These are phyloP conservation scores for Massariosphaeria phaeospora DNA, from an alignment of 495 filamentous ascomycete species.

Conservation along the genomic window DNA sequence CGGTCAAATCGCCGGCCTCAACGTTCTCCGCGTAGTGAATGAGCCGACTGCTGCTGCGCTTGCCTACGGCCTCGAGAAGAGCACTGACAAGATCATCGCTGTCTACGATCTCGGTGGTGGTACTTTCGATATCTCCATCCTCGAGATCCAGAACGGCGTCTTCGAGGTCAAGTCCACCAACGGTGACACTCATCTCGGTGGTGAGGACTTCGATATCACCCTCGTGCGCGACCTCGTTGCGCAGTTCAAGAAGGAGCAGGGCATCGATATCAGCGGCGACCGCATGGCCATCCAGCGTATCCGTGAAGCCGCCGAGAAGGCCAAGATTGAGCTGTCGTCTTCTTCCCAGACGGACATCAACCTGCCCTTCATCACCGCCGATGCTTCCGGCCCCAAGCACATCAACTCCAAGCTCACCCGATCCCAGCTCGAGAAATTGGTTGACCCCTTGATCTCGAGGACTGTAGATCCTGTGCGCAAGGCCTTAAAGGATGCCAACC, in stretches of 20 bases:
- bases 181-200: slow-evolving; percentile 95
- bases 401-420: slow-evolving; percentile 94
- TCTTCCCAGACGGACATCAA: slow-evolving; percentile 97
- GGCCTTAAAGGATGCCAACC: slow-evolving; percentile 93
- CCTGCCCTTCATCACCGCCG: slow-evolving; percentile 97
- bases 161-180: slow-evolving; percentile 99
- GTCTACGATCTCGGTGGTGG: slow-evolving; percentile 98
- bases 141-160: slow-evolving; percentile 96
- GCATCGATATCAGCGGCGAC: slow-evolving; percentile 85
- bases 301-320: slow-evolving; percentile 99
- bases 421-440: slow-evolving; percentile 84
- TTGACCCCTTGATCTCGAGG: slow-evolving; percentile 82
- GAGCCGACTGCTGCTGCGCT: slow-evolving; percentile 93
- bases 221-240: slow-evolving; percentile 92
- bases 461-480: slow-evolving; percentile 93
- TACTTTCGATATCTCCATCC: slow-evolving; percentile 97
- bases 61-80: slow-evolving; percentile 93
- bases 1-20: slow-evolving; percentile 90
- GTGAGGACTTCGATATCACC: slow-evolving; percentile 96
- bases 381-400: slow-evolving; percentile 91
- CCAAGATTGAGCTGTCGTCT: slow-evolving; percentile 98
- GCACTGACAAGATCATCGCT: slow-evolving; percentile 81
- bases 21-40: slow-evolving; percentile 95
- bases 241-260: slow-evolving; percentile 93
- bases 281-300: slow-evolving; percentile 99